A percentile compares a stretch with the other conserved stretches of the same genome.
phyloP scores from a whole-genome alignment of 2,329 filamentous ascomycete genomes.

The Botryotinia narcissicola region DNA sequence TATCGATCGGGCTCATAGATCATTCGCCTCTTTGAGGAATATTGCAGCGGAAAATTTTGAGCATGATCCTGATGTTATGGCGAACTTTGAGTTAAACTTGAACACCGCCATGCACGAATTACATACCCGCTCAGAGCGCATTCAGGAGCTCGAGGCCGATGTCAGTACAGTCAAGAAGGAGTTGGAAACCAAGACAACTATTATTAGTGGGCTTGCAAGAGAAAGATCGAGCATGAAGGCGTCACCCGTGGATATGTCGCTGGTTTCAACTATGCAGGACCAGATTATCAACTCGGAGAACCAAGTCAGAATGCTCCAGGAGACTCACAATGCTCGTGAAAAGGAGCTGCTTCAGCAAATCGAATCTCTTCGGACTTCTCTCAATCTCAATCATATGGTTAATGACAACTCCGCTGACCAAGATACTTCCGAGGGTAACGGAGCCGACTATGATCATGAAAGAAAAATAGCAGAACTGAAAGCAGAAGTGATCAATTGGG shows the following conservation, averaged over 20 bases:
- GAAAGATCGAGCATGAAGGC: conserved; percentile 86
- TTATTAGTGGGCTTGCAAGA: conserved; percentile 89
- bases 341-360: conserved; percentile 71
- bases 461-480: conserved; percentile 59
- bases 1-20: conserved; percentile 87
- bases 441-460: conserved; percentile 35
- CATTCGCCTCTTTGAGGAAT: conserved; percentile 84
- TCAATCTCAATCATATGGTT: conserved; percentile 26
- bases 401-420: conserved; percentile 22
- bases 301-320: conserved; percentile 71
- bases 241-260: conserved; percentile 84
- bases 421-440: conserved; percentile 21
- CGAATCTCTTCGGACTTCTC: conserved; percentile 55
- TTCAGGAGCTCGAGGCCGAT: conserved; percentile 85
- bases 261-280: conserved; percentile 82
- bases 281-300: conserved; percentile 85
- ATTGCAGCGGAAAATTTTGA: conserved; percentile 87
- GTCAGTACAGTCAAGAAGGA: conserved; percentile 83
- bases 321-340: conserved; percentile 71
- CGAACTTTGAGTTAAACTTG: conserved; percentile 89
- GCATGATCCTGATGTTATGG: conserved; percentile 75
- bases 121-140: conserved; percentile 79
- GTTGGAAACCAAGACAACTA: conserved; percentile 94
- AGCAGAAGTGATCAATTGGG: conserved; percentile 70
- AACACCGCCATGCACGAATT: conserved; percentile 92